phyloP scores from a whole-genome alignment of 1,139 yeast genomes.

The Geotrichum bryndzae region DNA sequence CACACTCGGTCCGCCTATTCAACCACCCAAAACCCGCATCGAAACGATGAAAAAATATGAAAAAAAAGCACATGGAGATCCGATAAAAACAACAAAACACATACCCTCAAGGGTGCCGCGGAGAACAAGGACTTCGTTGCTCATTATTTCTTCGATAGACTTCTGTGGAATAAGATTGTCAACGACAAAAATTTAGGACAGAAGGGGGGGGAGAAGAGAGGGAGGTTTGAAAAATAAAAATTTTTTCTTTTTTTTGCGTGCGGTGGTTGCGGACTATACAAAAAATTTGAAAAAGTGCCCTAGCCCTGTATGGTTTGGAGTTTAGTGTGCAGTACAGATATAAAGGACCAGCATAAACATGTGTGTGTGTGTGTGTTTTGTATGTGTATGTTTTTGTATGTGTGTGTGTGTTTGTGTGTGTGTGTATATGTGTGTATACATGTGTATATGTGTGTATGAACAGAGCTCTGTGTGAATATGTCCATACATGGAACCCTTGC shows the following conservation, averaged over 20 bases:
- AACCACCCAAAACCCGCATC: background rate
- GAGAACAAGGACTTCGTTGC: constrained; percentile 88
- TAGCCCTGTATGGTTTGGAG: background rate
- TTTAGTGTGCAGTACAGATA: background rate
- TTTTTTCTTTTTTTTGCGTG: constrained; percentile 1
- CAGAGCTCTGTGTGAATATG: too few relatives aligned
- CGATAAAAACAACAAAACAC: background rate
- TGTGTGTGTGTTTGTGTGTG: too few relatives aligned
- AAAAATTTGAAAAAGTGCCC: background rate
- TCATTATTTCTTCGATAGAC: constrained; percentile 22
- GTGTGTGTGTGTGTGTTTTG: background rate
- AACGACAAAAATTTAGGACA: constrained; percentile 3
- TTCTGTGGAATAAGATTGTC: constrained; percentile 7
- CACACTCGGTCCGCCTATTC: background rate
- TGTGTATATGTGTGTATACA: too few relatives aligned
- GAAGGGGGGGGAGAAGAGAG: background rate
- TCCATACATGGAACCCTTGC: background rate
- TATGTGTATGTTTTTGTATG: too few relatives aligned
- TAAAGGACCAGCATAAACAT: background rate
- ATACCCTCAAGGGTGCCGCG: constrained; percentile 94
- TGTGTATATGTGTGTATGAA: too few relatives aligned
- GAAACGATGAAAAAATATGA: background rate
- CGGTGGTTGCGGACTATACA: background rate
- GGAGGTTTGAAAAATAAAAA: background rate
- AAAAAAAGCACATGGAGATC: background rate